Evolutionary conservation across 148 eudicot species (phyloP), one percentile per base, ranked within the genome.

Genomic region (Pharnaceum exiguum): DNA sequence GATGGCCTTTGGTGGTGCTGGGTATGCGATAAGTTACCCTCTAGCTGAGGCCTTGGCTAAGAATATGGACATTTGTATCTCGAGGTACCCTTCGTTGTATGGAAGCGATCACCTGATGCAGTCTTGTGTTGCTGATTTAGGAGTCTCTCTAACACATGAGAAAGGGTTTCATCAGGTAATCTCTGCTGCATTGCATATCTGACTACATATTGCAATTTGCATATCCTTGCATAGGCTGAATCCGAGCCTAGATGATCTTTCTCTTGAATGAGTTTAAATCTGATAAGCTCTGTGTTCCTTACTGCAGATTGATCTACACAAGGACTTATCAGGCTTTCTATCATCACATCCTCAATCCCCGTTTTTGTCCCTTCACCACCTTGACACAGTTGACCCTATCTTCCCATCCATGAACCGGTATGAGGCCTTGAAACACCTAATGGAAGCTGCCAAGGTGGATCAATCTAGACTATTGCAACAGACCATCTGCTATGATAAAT

Each of bases 121-220:
- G 7, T 62, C 90, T 51, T 89, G 96, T 60, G 22, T 89, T 69
- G 70, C 76, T 9, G 95, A 89, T 68, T 85, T 89, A 12, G 96
- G 96, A 6, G 77, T 86, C 6, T 72, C 67, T 5, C 63, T 89
- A 48, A 86, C 96, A 9, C 71, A 21, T 1, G 94, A 86, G 23
- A 80, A 85, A 7, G 95, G 95, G 7, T 89, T 89, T 73, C 95
- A 89, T 81, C 96, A 89, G 94, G 96, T 85, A n/a, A n/a, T n/a
- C n/a, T n/a, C n/a, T n/a, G n/a, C n/a, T n/a, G n/a, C n/a, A n/a
- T n/a, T n/a, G n/a, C n/a, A n/a, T n/a, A n/a, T n/a, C n/a, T n/a
- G n/a, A n/a, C n/a, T n/a, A n/a, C n/a, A n/a, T n/a, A n/a, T n/a
- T n/a, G n/a, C n/a, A 42, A 42, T 44, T 44, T 19, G 10, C 16